Base-by-base conservation (phyloP, 202 grass and related monocot genomes). In the Setaria italica region DNA sequence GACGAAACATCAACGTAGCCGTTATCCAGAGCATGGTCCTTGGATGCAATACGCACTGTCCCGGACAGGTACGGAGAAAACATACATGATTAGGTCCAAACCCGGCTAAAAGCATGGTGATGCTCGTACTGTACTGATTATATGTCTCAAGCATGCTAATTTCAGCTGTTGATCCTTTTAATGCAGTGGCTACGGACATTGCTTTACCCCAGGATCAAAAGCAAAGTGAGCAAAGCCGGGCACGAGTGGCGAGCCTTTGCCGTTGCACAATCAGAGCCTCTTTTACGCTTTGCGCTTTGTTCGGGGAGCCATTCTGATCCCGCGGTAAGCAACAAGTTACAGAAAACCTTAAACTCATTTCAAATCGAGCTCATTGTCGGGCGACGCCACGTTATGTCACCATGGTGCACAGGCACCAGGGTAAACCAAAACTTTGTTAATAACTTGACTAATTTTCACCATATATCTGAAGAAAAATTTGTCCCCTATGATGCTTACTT, bases 271-370 rank as follows among this genome's bases (percentile, higher is more conserved):
- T 56, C 88, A 65, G 93, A 99, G 72, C 97, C 97, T 88, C 92
- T 99, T 76, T 86, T 99, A 32, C 85, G 88, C 85, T 99, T 96
- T 72, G 97, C 93, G 30, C 97, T 99, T 88, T 99, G 97, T 74
- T 99, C 97, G 7, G 97, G 97, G 51, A 96, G 93, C 94, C 97
- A 96, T 90, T 99, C 97, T 84, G 97, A 99, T 96, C 97, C 97
- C 13, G 91, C 93, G 60, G 96, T 99, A 98, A 94, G 88, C 77
- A 67, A 83, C 72, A 55, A 8, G 45, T 48, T 33, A 19, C 54
- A 0, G 34, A 47, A 49, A 69, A 83, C 75, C 35, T 74, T 54
- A 63, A 87, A 32, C 70, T 1, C 62, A 33, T 70, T 21, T 41
- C n/a, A 42, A 37, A 87, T 69, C 30, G 62, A 69, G 45, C 63